These are phyloP conservation scores for Eimeria praecox DNA, from an alignment of 169 alveolate species.

Conservation along the genomic window DNA sequence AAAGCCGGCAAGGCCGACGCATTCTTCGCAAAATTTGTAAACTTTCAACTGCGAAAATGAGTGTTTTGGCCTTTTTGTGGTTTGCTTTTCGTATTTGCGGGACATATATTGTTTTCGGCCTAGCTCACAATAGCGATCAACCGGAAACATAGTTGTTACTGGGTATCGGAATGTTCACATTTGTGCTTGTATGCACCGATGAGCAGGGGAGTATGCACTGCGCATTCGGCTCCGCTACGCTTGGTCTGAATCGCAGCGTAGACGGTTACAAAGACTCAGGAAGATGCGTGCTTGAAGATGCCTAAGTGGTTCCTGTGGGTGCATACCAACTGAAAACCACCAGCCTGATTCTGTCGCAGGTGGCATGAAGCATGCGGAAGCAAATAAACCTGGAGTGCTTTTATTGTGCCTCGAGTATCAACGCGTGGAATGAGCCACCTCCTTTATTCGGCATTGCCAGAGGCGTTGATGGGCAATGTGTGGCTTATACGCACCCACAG, in stretches of 20 bases:
- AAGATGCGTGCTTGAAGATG: not conserved
- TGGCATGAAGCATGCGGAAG: not conserved
- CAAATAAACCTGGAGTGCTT: not conserved
- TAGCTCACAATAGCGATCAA: not conserved
- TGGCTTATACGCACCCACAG: not conserved
- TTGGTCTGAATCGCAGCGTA: not conserved
- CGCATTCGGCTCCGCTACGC: not conserved
- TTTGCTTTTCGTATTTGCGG: not conserved
- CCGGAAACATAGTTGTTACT: not conserved
- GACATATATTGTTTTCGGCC: not conserved
- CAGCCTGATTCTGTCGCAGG: not conserved
- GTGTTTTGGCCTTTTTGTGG: not conserved
- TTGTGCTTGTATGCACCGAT: not conserved
- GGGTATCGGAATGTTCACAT: not conserved
- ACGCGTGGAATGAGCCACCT: not conserved
- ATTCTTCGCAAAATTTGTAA: not conserved
- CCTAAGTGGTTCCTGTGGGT: not conserved
- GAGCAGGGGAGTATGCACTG: not conserved
- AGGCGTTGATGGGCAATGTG: too few relatives aligned
- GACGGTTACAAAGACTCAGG: not conserved
- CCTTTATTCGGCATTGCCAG: not conserved
- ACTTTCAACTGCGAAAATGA: not conserved
- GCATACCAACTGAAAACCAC: not conserved
- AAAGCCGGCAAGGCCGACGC: not conserved
- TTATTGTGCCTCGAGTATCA: not conserved